These are phyloP conservation scores for barrel medic (Medicago truncatula) DNA, from an alignment of 306 rosid genomes.

Conservation along the genomic window MtrunA17r5.0-ANR NC_053047.1:10770501-10771000, in stretches of 20 bases:
- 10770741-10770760: conserved; percentile 54
- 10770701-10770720: conserved; percentile 89
- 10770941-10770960: conserved; percentile 36
- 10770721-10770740: conserved; percentile 74
- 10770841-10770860: too few species aligned
- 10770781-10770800: background rate
- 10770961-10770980: conserved; percentile 30
- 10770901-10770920: conserved; percentile 62
- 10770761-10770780: conserved; percentile 37
- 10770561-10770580: background rate
- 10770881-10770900: conserved; percentile 60
- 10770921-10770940: conserved; percentile 50
- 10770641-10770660: conserved; percentile 8
- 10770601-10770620: background rate
- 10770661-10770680: conserved; percentile 57
- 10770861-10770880: conserved; percentile 66
- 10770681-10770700: conserved; percentile 89
- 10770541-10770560: background rate
- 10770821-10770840: too few species aligned
- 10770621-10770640: background rate
- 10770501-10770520: background rate
- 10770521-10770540: background rate
- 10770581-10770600: background rate
- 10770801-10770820: too few species aligned
- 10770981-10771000: background rate